Evolutionary conservation across 331 rosid genomes (phyloP).

Genomic region (Telfairia occidentalis): DNA sequence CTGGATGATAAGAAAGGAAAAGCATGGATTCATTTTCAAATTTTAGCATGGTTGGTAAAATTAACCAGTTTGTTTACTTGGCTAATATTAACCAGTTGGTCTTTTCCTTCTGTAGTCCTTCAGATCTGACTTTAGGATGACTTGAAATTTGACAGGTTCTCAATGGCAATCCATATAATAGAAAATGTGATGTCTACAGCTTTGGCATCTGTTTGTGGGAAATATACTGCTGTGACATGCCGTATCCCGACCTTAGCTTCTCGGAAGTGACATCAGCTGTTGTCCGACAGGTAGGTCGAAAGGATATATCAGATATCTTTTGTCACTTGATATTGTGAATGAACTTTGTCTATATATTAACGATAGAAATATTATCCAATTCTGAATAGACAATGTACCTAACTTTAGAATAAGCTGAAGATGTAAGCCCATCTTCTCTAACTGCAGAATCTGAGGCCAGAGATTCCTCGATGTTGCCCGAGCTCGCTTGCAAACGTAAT

Average conservation of each 20-base stretch:
- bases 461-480: conserved; percentile 96
- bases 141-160: conserved; percentile 60
- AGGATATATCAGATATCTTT: neutral
- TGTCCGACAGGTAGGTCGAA: conserved; percentile 66
- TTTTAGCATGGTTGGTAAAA: neutral
- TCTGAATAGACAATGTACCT: conserved; percentile 5
- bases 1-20: neutral
- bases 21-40: neutral
- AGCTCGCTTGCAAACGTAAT: conserved; percentile 84
- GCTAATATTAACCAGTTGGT: neutral
- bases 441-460: conserved; percentile 90
- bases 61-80: neutral
- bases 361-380: neutral
- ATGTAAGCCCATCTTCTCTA: conserved; percentile 8
- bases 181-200: conserved; percentile 95
- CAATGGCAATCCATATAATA: conserved; percentile 85
- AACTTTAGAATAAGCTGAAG: conserved; percentile 7
- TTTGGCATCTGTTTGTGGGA: conserved; percentile 98
- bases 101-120: neutral
- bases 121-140: conserved; percentile 1
- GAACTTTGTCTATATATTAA: neutral
- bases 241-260: conserved; percentile 94
- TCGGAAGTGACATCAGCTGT: conserved; percentile 96
- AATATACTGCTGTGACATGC: conserved; percentile 98
- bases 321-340: neutral